Conservation (phyloP, 176 grass and related monocot species). For the Carex scoparia region DNA sequence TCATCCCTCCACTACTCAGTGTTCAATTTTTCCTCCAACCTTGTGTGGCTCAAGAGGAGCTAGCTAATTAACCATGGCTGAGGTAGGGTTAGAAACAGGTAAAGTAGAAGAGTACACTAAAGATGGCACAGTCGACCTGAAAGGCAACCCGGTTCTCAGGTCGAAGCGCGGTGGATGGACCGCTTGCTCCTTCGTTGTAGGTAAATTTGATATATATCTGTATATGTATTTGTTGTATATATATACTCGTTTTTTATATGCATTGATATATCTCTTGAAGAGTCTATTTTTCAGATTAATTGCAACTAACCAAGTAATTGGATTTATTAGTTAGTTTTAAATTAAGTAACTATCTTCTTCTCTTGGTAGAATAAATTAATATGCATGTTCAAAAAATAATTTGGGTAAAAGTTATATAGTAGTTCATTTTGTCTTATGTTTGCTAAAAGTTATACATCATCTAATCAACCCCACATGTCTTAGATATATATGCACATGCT, state of each 20-base stretch:
- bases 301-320: neutral
- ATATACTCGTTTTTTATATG: neutral
- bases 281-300: neutral
- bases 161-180: conserved; percentile 76
- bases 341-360: neutral
- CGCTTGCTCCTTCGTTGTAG: conserved; percentile 80
- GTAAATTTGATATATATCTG: conserved; percentile 28
- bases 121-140: conserved; percentile 84
- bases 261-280: neutral
- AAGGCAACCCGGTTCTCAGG: conserved; percentile 70
- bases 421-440: conserved; percentile 14
- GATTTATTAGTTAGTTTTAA: neutral
- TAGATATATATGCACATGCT: neutral
- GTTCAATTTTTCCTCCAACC: neutral
- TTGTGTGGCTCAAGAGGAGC: neutral
- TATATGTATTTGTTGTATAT: neutral
- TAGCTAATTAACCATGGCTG: conserved; percentile 41
- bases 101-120: conserved; percentile 53
- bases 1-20: neutral
- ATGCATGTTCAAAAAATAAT: neutral
- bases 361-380: neutral
- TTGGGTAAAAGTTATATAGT: neutral
- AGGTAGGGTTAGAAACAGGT: conserved; percentile 21
- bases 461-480: neutral
- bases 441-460: neutral